Base-by-base conservation (phyloP, 768 basidiomycete species). In the Erythrobasidium yunnanense region DNA sequence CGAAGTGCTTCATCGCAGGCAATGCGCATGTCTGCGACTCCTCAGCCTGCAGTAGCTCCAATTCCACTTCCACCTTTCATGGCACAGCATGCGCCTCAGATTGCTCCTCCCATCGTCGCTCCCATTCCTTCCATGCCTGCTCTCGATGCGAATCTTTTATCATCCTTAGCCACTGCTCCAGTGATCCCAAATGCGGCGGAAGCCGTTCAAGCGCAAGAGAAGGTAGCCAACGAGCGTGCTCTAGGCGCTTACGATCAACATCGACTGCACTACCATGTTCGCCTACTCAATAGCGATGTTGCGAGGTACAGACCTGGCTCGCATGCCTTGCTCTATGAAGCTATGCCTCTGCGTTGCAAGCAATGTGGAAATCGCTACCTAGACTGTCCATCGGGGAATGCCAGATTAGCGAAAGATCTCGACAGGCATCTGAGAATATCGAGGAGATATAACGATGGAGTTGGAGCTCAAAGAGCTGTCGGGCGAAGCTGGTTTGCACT, bases 371-470 rank as follows among this genome's bases (percentile, higher is more conserved):
- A 88, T 58, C 85, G 93, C 47, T 93, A 92, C 76, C 78, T 86
- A 52, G 87, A 88, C 71, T 83, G 82, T 30, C 74, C 78, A 27
- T 72, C 79, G 57, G 90, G 88, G 67, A 88, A 85, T 78, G 85
- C 84, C 74, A 80, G 78, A 38, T 81, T 91, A 80, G 83, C 92
- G 71, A 83, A 85, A 66, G 95, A 99, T 74, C 81, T 97, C 72
- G 93, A 99, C 75, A 87, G 88, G 86, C 93, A 99, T 76, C 96
- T 95, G 78, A 81, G 85, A 74, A 87, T 93, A 75, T 97, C 96
- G 73, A 83, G 86, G 67, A 87, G 73, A n/a, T 63, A 68, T 58
- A 87, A 75, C 84, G 85, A 27, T 84, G 80, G 72, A 85, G 87
- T 33, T 7, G 55, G 74, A 45, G 77, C 83, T 18, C 90, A 88